Conservation (phyloP, 352 stramenopile species). For the Pythium biforme region DNA sequence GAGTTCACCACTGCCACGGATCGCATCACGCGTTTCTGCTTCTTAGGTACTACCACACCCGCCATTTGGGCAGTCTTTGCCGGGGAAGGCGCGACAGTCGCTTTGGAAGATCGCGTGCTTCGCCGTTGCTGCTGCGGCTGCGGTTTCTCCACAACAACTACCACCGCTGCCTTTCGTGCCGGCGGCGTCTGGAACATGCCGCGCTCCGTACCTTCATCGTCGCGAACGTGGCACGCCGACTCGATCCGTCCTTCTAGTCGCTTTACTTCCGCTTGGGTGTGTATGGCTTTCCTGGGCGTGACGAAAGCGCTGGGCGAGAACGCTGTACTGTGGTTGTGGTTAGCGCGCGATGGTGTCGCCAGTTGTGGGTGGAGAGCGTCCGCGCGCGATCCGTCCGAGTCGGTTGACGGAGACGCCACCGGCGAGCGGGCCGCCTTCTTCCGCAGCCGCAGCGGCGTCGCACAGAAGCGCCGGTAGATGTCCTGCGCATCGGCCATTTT, state of each 20-base stretch:
- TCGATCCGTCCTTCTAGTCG: constrained; percentile 15
- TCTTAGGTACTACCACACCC: not conserved
- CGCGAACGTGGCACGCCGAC: constrained; percentile 14
- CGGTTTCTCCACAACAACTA: not conserved
- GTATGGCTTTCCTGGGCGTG: not conserved
- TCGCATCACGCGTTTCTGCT: constrained; percentile 41
- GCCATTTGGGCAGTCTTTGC: not conserved
- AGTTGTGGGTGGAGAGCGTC: not conserved
- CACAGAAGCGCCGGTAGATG: constrained; percentile 26
- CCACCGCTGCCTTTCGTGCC: not conserved
- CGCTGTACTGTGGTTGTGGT: not conserved
- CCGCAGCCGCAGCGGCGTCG: constrained; percentile 23
- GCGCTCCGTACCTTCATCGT: not conserved
- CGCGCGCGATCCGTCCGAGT: not conserved
- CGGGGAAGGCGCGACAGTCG: not conserved
- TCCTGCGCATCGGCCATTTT: constrained; percentile 27
- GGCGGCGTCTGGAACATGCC: not conserved
- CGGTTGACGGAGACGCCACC: not conserved
- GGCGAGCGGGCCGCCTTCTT: constrained; percentile 4
- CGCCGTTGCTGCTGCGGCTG: not conserved
- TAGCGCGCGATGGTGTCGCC: not conserved
- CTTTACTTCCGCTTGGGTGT: constrained; percentile 8
- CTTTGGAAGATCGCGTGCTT: constrained; percentile 1
- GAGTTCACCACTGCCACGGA: constrained; percentile 28
- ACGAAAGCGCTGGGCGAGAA: not conserved